These are phyloP conservation scores for Plectosphaerella sp. DNA, from an alignment of 2,329 filamentous ascomycete genomes.

Conservation along the genomic window DNA sequence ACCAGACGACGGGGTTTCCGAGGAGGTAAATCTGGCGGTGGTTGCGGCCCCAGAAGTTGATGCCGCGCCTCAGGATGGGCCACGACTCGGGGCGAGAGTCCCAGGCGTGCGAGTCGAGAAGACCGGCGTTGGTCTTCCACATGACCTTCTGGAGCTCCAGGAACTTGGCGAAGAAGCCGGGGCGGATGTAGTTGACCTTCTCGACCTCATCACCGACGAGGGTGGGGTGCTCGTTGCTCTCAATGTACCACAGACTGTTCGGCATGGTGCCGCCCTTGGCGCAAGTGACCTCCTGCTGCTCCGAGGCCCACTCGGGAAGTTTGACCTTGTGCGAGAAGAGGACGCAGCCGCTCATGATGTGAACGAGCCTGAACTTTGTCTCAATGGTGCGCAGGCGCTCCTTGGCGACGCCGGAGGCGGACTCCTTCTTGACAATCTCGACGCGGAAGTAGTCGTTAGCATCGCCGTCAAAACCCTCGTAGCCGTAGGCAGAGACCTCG, in stretches of 20 bases:
- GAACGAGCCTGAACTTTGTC: conserved; percentile 91
- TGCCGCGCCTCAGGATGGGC: conserved; percentile 87
- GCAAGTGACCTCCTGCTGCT: conserved; percentile 99
- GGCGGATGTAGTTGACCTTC: conserved; percentile 92
- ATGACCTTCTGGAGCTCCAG: conserved; percentile 96
- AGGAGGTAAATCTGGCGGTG: conserved; percentile 95
- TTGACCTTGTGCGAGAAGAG: conserved; percentile 99
- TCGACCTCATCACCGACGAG: conserved; percentile 67
- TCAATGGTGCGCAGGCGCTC: conserved; percentile 87
- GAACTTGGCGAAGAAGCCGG: conserved; percentile 96
- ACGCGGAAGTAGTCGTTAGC: conserved; percentile 94
- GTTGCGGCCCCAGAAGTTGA: conserved; percentile 98
- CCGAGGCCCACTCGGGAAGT: conserved; percentile 94
- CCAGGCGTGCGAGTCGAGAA: conserved; percentile 96
- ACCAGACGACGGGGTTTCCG: conserved; percentile 94
- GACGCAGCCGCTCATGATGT: conserved; percentile 94
- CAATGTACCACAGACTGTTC: conserved; percentile 96
- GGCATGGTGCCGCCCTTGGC: conserved; percentile 86
- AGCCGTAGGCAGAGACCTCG: conserved; percentile 94
- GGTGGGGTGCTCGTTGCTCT: conserved; percentile 80
- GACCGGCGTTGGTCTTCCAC: conserved; percentile 97
- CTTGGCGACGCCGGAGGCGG: conserved; percentile 73
- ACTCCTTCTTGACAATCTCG: conserved; percentile 90
- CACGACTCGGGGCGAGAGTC: conserved; percentile 91
- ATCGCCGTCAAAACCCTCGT: conserved; percentile 93